Percentiles rank a stretch among this genome's conserved stretches.
phyloP scores from a whole-genome alignment of 495 filamentous ascomycete species.

The Xylaria grammica region DNA sequence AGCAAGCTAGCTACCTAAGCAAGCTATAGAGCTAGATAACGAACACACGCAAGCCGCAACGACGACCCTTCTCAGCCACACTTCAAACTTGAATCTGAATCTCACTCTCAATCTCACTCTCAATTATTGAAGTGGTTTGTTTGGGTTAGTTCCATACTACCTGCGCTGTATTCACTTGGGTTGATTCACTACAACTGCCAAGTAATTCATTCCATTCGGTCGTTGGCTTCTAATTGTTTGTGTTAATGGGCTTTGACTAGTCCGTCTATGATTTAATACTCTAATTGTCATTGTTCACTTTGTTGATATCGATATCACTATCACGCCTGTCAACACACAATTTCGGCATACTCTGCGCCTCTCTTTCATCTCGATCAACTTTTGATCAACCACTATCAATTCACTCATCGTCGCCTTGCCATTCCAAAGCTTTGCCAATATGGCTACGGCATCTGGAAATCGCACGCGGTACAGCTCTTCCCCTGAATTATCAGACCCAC shows the following conservation, averaged over 20 bases:
- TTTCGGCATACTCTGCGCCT: not conserved
- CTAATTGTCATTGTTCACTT: not conserved
- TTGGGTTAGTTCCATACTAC: too few species aligned
- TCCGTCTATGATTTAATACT: too few species aligned
- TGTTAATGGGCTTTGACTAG: too few species aligned
- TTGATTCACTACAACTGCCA: too few species aligned
- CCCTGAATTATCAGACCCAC: slow-evolving; percentile 38
- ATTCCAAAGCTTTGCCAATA: slow-evolving; percentile 13
- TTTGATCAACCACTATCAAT: slow-evolving; percentile 4
- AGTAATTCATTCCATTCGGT: too few species aligned
- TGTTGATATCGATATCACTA: not conserved
- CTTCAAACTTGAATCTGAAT: slow-evolving; percentile 1
- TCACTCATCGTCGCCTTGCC: not conserved
- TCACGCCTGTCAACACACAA: not conserved
- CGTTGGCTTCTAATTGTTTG: too few species aligned
- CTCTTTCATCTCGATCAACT: not conserved
- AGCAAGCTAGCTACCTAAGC: too few species aligned
- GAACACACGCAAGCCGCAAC: slow-evolving; percentile 17
- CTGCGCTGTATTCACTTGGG: too few species aligned
- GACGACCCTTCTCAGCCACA: slow-evolving; percentile 6
- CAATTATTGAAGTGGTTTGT: too few species aligned
- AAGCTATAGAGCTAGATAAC: too few species aligned
- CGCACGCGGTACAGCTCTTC: slow-evolving; percentile 34
- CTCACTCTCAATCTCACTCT: not conserved
- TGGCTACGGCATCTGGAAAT: slow-evolving; percentile 33